A percentile compares a stretch with the other conserved stretches of the same genome.
Evolutionary conservation across 345 rosid genomes (phyloP).

Genomic region (Cardamine chenopodiifolia): DNA sequence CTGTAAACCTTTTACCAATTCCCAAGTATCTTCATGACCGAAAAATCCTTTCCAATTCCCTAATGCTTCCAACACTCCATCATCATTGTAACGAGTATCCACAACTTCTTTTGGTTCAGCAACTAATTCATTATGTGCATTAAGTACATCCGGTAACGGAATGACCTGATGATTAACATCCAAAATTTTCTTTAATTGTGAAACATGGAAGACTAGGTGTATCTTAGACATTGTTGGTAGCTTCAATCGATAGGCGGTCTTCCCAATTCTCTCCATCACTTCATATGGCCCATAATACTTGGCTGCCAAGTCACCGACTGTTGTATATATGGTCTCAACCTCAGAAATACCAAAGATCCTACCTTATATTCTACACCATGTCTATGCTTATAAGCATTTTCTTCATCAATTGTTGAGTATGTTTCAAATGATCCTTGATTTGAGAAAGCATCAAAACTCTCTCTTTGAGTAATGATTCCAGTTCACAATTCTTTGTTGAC

Average conservation of each 20-base stretch:
- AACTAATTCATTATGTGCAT: neutral
- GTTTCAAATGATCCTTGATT: neutral
- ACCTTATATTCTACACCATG: neutral
- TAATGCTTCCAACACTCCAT: neutral
- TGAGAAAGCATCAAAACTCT: accelerated
- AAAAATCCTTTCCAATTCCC: neutral
- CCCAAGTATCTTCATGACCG: neutral
- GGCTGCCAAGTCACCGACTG: neutral
- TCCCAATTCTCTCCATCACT: neutral
- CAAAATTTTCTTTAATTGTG: neutral
- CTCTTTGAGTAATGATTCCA: neutral
- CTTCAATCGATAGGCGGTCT: neutral
- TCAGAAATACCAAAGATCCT: neutral
- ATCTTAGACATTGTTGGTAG: neutral
- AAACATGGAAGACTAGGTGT: neutral
- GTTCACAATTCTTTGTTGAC: neutral
- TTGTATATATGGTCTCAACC: too few relatives aligned
- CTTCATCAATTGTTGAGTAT: neutral
- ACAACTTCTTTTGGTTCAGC: accelerated
- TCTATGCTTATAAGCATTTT: neutral
- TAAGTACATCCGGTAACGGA: neutral
- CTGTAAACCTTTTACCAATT: too few relatives aligned
- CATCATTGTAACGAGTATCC: neutral
- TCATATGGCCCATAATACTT: neutral
- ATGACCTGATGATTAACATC: neutral